Conservation (phyloP, 1,284 basidiomycete species). For the Moesziomyces sp. region DNA sequence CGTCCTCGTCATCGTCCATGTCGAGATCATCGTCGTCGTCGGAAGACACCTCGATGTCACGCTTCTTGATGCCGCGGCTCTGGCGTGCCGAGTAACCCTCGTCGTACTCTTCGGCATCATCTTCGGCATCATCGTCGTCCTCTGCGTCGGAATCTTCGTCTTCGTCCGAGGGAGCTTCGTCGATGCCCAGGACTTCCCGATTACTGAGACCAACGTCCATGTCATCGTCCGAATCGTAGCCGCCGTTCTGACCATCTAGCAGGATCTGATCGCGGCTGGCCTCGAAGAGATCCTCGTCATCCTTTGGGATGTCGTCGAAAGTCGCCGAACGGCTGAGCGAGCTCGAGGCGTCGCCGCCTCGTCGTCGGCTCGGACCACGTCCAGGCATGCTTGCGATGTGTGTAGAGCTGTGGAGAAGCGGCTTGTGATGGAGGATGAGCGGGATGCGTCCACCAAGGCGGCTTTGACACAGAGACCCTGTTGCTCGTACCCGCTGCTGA, state of each 20-base stretch:
- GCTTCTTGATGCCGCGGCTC: conserved; percentile 23
- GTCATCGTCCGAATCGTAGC: conserved; percentile 44
- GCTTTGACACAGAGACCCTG: neutral
- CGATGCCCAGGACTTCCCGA: conserved; percentile 56
- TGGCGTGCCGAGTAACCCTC: conserved; percentile 16
- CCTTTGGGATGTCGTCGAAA: conserved; percentile 54
- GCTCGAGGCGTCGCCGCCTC: conserved; percentile 15
- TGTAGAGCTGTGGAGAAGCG: neutral
- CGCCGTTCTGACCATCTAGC: conserved; percentile 69
- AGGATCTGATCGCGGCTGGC: conserved; percentile 78
- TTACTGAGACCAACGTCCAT: conserved; percentile 55
- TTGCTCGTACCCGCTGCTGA: neutral
- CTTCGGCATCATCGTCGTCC: conserved; percentile 62
- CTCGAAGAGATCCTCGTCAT: conserved; percentile 60
- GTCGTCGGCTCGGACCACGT: conserved; percentile 21
- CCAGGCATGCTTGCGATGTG: conserved; percentile 24
- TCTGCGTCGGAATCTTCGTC: conserved; percentile 45
- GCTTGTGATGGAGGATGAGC: neutral
- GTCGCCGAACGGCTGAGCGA: conserved; percentile 39
- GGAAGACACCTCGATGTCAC: conserved; percentile 29
- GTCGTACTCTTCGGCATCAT: conserved; percentile 65
- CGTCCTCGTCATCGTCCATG: conserved; percentile 74
- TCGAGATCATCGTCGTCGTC: conserved; percentile 47
- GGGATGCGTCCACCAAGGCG: neutral
- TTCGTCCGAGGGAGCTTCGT: conserved; percentile 53